phyloP scores from a whole-genome alignment of 306 rosid genomes.

The Cicer arietinum region DNA sequence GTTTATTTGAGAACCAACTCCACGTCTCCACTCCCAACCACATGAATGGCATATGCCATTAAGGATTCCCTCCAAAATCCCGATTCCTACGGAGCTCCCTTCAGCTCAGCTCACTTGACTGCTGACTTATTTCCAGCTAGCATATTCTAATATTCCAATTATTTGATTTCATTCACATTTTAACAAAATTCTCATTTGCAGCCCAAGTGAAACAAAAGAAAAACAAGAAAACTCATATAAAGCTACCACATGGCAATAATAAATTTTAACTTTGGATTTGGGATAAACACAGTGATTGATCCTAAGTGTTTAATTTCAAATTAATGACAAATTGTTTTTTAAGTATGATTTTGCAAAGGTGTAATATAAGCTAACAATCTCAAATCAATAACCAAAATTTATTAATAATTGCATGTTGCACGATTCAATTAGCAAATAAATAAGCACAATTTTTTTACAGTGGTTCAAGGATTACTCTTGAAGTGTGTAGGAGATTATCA shows the following conservation, averaged over 20 bases:
- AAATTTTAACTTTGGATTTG: no score
- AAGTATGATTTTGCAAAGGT: no score
- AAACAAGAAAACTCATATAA: neutral
- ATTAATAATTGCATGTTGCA: no score
- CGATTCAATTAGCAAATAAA: no score
- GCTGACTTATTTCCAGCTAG: neutral
- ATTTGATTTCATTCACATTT: neutral
- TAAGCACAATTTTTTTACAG: no score
- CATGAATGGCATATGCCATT: slow-evolving; percentile 41
- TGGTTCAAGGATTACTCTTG: no score
- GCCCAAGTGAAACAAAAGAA: neutral
- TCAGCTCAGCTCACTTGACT: slow-evolving; percentile 6
- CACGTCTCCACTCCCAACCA: neutral
- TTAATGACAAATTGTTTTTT: no score
- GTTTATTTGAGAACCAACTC: neutral
- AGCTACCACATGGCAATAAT: neutral
- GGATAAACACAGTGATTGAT: no score
- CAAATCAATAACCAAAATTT: no score
- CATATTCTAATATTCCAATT: slow-evolving; percentile 22
- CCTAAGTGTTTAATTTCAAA: no score
- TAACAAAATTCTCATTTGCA: slow-evolving; percentile 16
- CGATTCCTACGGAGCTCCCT: neutral
- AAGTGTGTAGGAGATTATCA: no score
- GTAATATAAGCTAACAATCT: no score
- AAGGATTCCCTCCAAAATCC: slow-evolving; percentile 40